Base-by-base conservation (phyloP, 352 stramenopile species). In the Globisporangium echinulatum region DNA sequence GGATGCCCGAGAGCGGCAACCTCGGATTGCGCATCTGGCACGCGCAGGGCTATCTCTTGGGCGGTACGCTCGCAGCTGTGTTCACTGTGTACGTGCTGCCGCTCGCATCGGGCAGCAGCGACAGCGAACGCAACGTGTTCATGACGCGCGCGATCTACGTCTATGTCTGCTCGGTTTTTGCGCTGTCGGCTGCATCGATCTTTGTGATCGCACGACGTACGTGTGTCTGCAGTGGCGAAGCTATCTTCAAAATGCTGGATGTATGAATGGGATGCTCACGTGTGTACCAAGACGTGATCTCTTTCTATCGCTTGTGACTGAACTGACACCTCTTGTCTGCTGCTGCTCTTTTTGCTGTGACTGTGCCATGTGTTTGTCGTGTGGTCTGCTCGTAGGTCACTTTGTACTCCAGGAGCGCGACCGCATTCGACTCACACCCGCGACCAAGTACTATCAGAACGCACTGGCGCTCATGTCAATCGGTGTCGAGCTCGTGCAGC, bases 1-100 rank as follows among this genome's bases (percentile, higher is more conserved):
- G 75, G 77, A 87, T 87, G 77, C 71, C 75, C 1, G 72, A 82
- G 40, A 85, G 74, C 51, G 77, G 77, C 49, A 80, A 70, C 44
- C 44, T 87, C 10, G 75, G 77, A 3, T 57, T 85, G 8, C 58
- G 49, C 7, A 52, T 85, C 5, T 87, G 75, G 77, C 75, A 87
- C 54, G 66, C 67, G 47, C 71, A 62, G 25, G 33, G 49, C 5
- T 87, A 83, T 42, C 69, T 69, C 8, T 3, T 83, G 7, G 60
- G 49, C 3, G 75, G 77, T 1, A 72, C 67, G 15, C n/a, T 75
- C 2, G 10, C 65, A 13, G 59, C 52, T 11, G 39, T 66, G 5
- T 14, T 68, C 5, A 25, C 78, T 0, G 49, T 69, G n/a, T 68
- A 46, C 25, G 15, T 64, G 11, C 36, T 66, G 11, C 59, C 66